These are phyloP conservation scores for Lecanicillium sp. DNA, from an alignment of 2,329 filamentous ascomycete genomes.

Conservation along the genomic window DNA sequence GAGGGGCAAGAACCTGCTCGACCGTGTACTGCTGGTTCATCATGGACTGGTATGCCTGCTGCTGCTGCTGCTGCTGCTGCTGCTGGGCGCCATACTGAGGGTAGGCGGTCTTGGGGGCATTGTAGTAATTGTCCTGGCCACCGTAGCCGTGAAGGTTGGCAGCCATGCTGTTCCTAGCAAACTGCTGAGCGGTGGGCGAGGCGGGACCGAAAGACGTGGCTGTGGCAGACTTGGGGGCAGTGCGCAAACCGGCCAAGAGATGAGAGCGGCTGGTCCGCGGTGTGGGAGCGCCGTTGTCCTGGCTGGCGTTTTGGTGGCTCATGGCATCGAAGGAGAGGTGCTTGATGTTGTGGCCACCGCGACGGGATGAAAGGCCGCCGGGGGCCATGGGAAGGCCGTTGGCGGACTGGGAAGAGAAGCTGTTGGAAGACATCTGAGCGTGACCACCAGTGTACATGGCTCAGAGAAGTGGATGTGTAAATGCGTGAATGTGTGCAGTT, in stretches of 20 bases:
- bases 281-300: slow-evolving; percentile 65
- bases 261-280: slow-evolving; percentile 93
- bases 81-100: slow-evolving; percentile 40
- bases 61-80: slow-evolving; percentile 23
- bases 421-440: slow-evolving; percentile 96
- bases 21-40: slow-evolving; percentile 58
- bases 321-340: slow-evolving; percentile 72
- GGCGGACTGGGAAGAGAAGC: slow-evolving; percentile 47
- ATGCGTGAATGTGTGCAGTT: background rate
- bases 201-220: slow-evolving; percentile 66
- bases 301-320: slow-evolving; percentile 61
- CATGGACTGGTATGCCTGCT: slow-evolving; percentile 23
- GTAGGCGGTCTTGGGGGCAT: slow-evolving; percentile 52
- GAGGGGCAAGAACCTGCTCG: slow-evolving; percentile 85
- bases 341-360: slow-evolving; percentile 84
- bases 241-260: slow-evolving; percentile 85
- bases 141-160: slow-evolving; percentile 39
- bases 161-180: slow-evolving; percentile 38
- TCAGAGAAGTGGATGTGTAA: slow-evolving; percentile 26
- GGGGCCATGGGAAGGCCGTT: slow-evolving; percentile 69
- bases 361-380: slow-evolving; percentile 74
- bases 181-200: slow-evolving; percentile 45
- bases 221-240: slow-evolving; percentile 81
- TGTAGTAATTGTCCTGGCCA: slow-evolving; percentile 37
- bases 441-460: slow-evolving; percentile 95